These are phyloP conservation scores for Nothomitra cinnamomea DNA, from an alignment of 2,329 filamentous ascomycete genomes.

Conservation along the genomic window DNA sequence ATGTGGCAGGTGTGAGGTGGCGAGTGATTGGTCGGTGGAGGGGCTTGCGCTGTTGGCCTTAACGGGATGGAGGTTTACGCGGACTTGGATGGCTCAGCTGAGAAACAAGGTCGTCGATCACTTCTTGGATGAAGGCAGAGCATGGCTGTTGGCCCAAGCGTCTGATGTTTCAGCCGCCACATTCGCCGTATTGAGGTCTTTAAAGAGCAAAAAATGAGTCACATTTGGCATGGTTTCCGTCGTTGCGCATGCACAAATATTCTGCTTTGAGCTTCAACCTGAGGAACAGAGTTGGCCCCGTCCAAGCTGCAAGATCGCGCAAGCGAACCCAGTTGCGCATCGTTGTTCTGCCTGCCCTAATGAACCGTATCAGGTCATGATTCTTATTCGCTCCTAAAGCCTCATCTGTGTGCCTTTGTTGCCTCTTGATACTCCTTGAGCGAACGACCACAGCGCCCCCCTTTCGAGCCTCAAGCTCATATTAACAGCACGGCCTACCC, in stretches of 20 bases:
- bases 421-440: not conserved
- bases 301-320: not conserved
- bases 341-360: not conserved
- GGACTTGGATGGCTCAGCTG: not conserved
- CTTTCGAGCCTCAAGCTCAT: constrained; percentile 2
- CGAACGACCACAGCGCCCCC: not conserved
- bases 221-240: not conserved
- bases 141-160: not conserved
- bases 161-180: constrained; percentile 2
- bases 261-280: not conserved
- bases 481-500: not conserved
- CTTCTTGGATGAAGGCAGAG: not conserved
- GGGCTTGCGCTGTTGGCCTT: not conserved
- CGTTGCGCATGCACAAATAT: not conserved
- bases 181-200: constrained; percentile 1
- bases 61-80: not conserved
- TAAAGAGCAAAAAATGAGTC: constrained; percentile 2
- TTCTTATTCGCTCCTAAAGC: not conserved
- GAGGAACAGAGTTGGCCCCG: not conserved
- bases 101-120: not conserved
- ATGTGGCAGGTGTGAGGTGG: not conserved
- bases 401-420: not conserved
- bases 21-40: not conserved
- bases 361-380: not conserved
- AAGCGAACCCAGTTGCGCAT: constrained; percentile 1